Evolutionary conservation across 2,329 filamentous ascomycete genomes (phyloP).

Genomic region (Parastagonospora nodorum): DNA sequence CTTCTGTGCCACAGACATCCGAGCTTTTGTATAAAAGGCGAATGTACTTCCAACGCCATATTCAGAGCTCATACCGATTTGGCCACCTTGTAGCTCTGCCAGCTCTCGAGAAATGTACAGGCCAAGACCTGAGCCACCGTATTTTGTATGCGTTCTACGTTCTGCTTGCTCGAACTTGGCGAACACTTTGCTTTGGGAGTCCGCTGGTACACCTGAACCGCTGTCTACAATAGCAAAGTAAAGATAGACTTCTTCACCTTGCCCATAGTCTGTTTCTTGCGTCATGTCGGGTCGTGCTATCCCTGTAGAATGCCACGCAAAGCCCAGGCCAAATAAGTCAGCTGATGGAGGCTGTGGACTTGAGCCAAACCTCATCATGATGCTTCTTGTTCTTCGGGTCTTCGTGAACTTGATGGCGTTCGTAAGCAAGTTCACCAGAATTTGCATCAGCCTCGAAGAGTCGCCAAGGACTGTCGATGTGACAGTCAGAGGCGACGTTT

Average conservation of each 20-base stretch:
- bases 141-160: slow-evolving; percentile 17
- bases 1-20: not conserved
- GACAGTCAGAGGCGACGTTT: slow-evolving; percentile 9
- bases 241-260: slow-evolving; percentile 6
- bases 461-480: slow-evolving; percentile 18
- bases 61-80: slow-evolving; percentile 26
- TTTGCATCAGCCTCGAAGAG: slow-evolving; percentile 20
- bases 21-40: slow-evolving; percentile 29
- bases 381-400: slow-evolving; percentile 11
- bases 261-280: slow-evolving; percentile 5
- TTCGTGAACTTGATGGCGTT: slow-evolving; percentile 42
- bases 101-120: slow-evolving; percentile 14
- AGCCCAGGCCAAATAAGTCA: slow-evolving; percentile 3
- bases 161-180: slow-evolving; percentile 13
- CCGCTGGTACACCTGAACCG: slow-evolving; percentile 3
- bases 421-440: slow-evolving; percentile 38
- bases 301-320: slow-evolving; percentile 8
- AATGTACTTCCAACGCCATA: slow-evolving; percentile 29
- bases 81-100: slow-evolving; percentile 32
- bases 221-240: slow-evolving; percentile 12
- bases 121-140: not conserved
- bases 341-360: slow-evolving; percentile 8
- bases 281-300: slow-evolving; percentile 7
- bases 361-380: slow-evolving; percentile 16
- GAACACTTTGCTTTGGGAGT: slow-evolving; percentile 8